Conservation (phyloP, 139 green algal genomes). For the Choricystis sp. region DNA sequence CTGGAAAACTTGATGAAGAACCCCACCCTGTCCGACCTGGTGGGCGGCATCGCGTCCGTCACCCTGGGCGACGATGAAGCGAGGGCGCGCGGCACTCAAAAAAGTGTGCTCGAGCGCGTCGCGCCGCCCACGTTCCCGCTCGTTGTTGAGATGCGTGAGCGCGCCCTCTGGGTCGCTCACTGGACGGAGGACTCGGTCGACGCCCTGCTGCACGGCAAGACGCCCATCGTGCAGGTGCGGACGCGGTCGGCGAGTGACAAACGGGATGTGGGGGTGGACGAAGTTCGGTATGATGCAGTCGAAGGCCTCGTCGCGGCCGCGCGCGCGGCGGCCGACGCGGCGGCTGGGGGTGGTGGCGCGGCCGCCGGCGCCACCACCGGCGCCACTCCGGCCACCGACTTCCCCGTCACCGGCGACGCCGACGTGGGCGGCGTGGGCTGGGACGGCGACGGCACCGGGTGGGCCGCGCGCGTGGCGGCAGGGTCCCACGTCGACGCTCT, state of each 20-base stretch:
- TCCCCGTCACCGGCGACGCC: not conserved
- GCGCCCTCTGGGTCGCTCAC: slow-evolving; percentile 71
- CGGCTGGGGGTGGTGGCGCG: not conserved
- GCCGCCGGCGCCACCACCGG: not conserved
- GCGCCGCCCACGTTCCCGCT: slow-evolving; percentile 87
- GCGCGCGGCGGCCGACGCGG: not conserved
- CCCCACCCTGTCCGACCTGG: slow-evolving; percentile 57
- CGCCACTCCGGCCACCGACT: not conserved
- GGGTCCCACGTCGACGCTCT: too few relatives aligned
- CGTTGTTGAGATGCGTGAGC: slow-evolving; percentile 87
- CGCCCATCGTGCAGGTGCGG: slow-evolving; percentile 58
- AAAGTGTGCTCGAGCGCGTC: slow-evolving; percentile 83
- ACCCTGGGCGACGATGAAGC: slow-evolving; percentile 82
- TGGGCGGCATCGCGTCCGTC: slow-evolving; percentile 54
- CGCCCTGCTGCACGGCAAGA: slow-evolving; percentile 47
- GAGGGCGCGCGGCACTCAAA: slow-evolving; percentile 71
- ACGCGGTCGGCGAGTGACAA: not conserved
- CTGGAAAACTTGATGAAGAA: slow-evolving; percentile 98
- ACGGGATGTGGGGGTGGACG: slow-evolving; percentile 15
- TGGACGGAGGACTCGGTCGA: slow-evolving; percentile 70
- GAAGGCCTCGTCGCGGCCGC: not conserved
- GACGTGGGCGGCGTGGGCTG: not conserved
- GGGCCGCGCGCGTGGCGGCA: too few relatives aligned
- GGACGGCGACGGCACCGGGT: not conserved
- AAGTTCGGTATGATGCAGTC: slow-evolving; percentile 20